phyloP scores from a whole-genome alignment of 176 grass and related monocot genomes.

The Poa annua region DNA sequence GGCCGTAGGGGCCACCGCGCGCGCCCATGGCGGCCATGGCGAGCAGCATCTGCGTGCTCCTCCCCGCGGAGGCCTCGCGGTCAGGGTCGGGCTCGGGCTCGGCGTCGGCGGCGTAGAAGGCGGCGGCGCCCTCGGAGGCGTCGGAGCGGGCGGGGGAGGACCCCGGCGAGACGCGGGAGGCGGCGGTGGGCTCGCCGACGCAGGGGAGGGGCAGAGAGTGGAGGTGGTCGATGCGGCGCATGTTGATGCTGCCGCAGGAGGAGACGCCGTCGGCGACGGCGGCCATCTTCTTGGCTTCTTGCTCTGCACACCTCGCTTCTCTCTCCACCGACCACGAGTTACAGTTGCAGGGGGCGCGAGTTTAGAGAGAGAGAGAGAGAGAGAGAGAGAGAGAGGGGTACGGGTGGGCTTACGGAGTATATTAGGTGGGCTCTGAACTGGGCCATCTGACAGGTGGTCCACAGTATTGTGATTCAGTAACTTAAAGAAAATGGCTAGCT shows the following conservation, averaged over 20 bases:
- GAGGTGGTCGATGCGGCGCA: slow-evolving; percentile 40
- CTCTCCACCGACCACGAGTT: neutral
- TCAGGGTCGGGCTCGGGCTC: neutral
- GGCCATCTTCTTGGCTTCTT: slow-evolving; percentile 55
- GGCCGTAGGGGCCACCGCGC: slow-evolving; percentile 53
- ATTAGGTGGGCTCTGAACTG: neutral
- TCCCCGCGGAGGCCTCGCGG: slow-evolving; percentile 43
- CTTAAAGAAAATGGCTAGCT: no score
- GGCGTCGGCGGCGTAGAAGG: slow-evolving; percentile 36
- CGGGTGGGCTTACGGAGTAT: neutral
- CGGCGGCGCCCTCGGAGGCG: slow-evolving; percentile 39
- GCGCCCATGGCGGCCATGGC: slow-evolving; percentile 58
- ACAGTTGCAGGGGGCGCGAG: slow-evolving; percentile 44
- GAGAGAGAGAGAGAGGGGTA: neutral
- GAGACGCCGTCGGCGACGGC: slow-evolving; percentile 35
- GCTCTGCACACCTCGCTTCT: slow-evolving; percentile 5
- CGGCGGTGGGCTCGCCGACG: slow-evolving; percentile 48
- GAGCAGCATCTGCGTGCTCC: slow-evolving; percentile 69
- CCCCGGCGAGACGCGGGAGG: slow-evolving; percentile 47
- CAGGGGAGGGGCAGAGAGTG: slow-evolving; percentile 43
- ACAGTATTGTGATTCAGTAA: neutral
- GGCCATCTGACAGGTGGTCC: slow-evolving; percentile 26
- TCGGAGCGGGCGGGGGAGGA: slow-evolving; percentile 55
- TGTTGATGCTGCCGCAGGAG: slow-evolving; percentile 54
- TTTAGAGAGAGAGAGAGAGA: neutral